Conservation (phyloP, 2,329 filamentous ascomycete species). For the Talaromyces rugulosus region DNA sequence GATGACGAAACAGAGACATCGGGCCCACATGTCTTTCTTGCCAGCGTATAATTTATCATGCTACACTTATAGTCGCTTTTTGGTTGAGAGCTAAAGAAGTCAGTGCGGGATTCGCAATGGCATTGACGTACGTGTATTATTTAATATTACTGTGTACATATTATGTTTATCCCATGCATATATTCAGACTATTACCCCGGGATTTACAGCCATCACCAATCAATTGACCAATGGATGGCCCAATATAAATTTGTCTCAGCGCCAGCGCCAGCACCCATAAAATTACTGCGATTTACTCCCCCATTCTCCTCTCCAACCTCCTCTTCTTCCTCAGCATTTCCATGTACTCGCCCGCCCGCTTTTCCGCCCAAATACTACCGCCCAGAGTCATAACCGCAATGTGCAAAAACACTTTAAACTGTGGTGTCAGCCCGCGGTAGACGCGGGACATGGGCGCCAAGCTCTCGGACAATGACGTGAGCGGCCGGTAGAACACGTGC, state of each 20-base stretch:
- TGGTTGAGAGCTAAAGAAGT: too few relatives aligned
- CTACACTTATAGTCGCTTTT: too few relatives aligned
- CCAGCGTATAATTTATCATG: not conserved
- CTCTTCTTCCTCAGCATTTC: conserved; percentile 38
- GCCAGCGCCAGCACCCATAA: not conserved
- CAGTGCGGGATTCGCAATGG: too few relatives aligned
- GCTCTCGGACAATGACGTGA: conserved; percentile 48
- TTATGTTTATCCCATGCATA: not conserved
- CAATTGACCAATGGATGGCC: not conserved
- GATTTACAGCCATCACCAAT: not conserved
- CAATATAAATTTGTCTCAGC: not conserved
- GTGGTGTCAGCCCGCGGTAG: conserved; percentile 45
- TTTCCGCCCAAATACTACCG: conserved; percentile 47
- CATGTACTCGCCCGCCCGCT: conserved; percentile 43
- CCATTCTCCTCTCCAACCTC: conserved; percentile 31
- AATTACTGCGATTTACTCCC: not conserved
- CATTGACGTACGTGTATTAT: not conserved
- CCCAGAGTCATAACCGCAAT: conserved; percentile 46
- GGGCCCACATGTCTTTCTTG: not conserved
- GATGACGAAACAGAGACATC: not conserved
- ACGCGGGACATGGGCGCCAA: conserved; percentile 39
- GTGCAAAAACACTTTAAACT: conserved; percentile 49
- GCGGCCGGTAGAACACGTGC: conserved; percentile 33
- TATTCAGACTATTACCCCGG: not conserved
- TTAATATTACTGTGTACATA: too few relatives aligned